Conservation (phyloP, 176 grass and related monocot genomes). For the Eremochloa ophiuroides region DNA sequence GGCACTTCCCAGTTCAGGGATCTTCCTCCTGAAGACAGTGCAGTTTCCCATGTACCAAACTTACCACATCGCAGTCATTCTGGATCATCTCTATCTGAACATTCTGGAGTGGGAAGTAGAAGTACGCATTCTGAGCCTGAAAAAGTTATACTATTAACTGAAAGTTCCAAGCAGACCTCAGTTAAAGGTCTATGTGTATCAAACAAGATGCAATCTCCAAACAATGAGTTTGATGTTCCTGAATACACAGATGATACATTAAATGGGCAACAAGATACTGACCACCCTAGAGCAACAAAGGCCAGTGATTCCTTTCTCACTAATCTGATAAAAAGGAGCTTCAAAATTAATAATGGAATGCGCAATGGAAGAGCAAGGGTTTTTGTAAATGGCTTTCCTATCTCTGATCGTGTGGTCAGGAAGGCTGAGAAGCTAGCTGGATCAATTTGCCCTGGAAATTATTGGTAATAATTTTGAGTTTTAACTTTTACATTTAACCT, state of each 20-base stretch:
- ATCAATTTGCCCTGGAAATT: conserved; percentile 71
- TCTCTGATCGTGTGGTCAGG: conserved; percentile 57
- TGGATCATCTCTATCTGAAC: conserved; percentile 45
- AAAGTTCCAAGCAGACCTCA: conserved; percentile 70
- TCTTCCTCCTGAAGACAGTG: conserved; percentile 42
- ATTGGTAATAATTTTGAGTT: conserved; percentile 50
- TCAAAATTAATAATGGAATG: conserved; percentile 53
- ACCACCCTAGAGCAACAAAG: conserved; percentile 36
- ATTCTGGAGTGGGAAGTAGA: conserved; percentile 62
- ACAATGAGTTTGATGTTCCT: conserved; percentile 45
- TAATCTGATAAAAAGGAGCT: conserved; percentile 87
- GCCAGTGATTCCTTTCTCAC: conserved; percentile 65
- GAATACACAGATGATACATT: conserved; percentile 42
- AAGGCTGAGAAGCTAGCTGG: conserved; percentile 90
- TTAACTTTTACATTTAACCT: conserved; percentile 23
- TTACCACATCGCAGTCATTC: conserved; percentile 48
- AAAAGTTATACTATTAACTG: conserved; percentile 54
- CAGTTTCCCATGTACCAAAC: conserved; percentile 49
- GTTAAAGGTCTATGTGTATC: conserved; percentile 66
- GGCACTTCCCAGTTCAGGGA: conserved; percentile 33
- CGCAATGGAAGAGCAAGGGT: conserved; percentile 49
- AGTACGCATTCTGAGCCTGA: conserved; percentile 75
- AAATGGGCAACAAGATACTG: conserved; percentile 35
- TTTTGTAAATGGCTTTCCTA: conserved; percentile 78
- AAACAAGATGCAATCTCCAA: conserved; percentile 56